Evolutionary conservation across 1,284 basidiomycete species (phyloP).

Genomic region (Coniferiporia sulphurascens): DNA sequence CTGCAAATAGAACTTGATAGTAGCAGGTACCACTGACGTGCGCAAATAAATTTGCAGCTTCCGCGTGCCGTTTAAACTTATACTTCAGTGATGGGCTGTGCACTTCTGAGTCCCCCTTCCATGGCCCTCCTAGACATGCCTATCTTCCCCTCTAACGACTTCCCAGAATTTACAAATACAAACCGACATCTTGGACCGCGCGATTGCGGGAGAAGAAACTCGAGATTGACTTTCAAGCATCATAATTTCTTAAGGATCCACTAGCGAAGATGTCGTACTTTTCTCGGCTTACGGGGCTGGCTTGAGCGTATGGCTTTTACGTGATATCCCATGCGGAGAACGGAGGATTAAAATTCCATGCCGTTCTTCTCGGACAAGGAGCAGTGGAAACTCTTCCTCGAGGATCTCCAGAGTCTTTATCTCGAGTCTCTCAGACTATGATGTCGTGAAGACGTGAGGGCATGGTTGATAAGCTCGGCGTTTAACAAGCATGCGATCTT

Average conservation of each 20-base stretch:
- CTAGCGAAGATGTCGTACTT: not conserved
- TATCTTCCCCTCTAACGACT: not conserved
- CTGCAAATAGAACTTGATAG: too few relatives aligned
- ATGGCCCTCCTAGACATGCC: too few relatives aligned
- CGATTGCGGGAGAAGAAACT: not conserved
- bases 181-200: not conserved
- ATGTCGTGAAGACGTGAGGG: constrained; percentile 17
- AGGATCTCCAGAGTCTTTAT: constrained; percentile 12
- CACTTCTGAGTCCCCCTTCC: too few relatives aligned
- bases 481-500: not conserved
- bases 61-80: too few relatives aligned
- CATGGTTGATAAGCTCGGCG: not conserved
- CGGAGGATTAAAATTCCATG: too few relatives aligned
- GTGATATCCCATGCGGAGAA: too few relatives aligned
- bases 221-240: not conserved
- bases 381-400: constrained; percentile 19
- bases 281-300: not conserved
- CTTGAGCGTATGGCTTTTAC: not conserved
- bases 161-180: not conserved
- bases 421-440: not conserved
- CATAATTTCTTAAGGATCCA: not conserved
- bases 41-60: too few relatives aligned
- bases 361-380: constrained; percentile 13
- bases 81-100: too few relatives aligned
- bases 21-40: too few relatives aligned